Percentiles rank a stretch among this genome's conserved stretches.
Conservation (phyloP, 257 asterid species). For the Fraxinus pennsylvanica region DNA sequence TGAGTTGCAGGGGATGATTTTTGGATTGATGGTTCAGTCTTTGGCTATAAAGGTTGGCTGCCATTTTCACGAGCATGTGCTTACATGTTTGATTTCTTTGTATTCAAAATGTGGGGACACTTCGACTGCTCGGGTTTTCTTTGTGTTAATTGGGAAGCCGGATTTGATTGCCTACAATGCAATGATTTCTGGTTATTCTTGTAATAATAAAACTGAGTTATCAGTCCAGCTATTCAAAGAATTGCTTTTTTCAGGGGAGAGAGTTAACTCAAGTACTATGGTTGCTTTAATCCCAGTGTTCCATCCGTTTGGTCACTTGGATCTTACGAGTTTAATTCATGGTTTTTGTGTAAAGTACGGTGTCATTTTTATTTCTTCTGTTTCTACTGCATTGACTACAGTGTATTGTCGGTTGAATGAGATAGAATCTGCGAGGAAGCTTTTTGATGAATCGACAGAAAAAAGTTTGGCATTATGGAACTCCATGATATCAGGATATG, state of each 20-base stretch:
- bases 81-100: slow-evolving; percentile 72
- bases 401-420: slow-evolving; percentile 72
- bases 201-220: slow-evolving; percentile 44
- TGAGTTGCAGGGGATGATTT: slow-evolving; percentile 69
- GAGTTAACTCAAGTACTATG: slow-evolving; percentile 62
- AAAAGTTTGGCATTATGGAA: slow-evolving; percentile 84
- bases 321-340: slow-evolving; percentile 56
- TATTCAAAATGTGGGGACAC: slow-evolving; percentile 80
- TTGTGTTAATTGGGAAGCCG: slow-evolving; percentile 54
- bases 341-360: slow-evolving; percentile 61
- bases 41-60: slow-evolving; percentile 69
- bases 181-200: slow-evolving; percentile 69
- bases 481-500: slow-evolving; percentile 91
- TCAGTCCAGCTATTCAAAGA: slow-evolving; percentile 61
- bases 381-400: slow-evolving; percentile 77
- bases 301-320: slow-evolving; percentile 68
- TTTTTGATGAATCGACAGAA: slow-evolving; percentile 65
- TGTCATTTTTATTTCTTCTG: slow-evolving; percentile 48
- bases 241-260: slow-evolving; percentile 50
- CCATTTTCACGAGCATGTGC: slow-evolving; percentile 58
- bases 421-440: slow-evolving; percentile 57
- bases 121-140: slow-evolving; percentile 54
- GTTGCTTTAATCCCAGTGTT: slow-evolving; percentile 79
- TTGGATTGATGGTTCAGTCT: slow-evolving; percentile 73
- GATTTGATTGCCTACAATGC: slow-evolving; percentile 78